Base-by-base conservation (phyloP, 495 filamentous ascomycete species). In the Acidomyces sp. region DNA sequence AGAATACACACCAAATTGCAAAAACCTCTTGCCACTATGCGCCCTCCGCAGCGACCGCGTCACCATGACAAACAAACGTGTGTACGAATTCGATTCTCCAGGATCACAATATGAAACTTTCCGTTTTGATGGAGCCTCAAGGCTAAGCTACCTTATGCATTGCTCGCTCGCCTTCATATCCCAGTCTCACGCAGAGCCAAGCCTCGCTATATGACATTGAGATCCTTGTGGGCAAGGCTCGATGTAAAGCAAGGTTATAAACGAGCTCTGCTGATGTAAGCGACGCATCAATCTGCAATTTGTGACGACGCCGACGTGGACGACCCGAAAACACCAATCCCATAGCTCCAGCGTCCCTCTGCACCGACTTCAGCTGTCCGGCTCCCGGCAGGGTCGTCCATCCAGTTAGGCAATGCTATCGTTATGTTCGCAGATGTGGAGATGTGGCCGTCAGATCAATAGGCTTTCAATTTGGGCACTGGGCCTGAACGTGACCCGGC, bases 401-500 rank as follows among this genome's bases (percentile, higher is more conserved):
- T 41, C 13, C 38, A 41, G 38, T 31, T 17, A 29, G 38, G 38
- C 23, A 7, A 28, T 28, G 26, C 26, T 28, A 13, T 28, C 26
- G 26, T 28, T 7, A 28, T 28, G 26, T 7, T 28, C 13, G 26
- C 7, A 13, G 13, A 28, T 28, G 7, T 7, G 7, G 7, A 28
- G 26, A 28, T 28, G 26, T 13, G 26, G 26, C 13, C 26, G 26
- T 28, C 7, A 13, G 7, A 28, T 13, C 26, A 28, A 28, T n/a
- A n/a, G n/a, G n/a, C n/a, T 29, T 18, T 41, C 30, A 78, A 62
- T 83, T 85, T 43, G 85, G 80, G 76, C 90, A 97, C 50, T 78
- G 72, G 43, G 85, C 72, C 74, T 95, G 90, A 56, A 96, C 77
- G 68, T 97, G 90, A 54, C 90, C 90, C 43, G 86, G 78, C 67